Conservation (phyloP, 1,284 basidiomycete species). For the Boletus semigastroideus region DNA sequence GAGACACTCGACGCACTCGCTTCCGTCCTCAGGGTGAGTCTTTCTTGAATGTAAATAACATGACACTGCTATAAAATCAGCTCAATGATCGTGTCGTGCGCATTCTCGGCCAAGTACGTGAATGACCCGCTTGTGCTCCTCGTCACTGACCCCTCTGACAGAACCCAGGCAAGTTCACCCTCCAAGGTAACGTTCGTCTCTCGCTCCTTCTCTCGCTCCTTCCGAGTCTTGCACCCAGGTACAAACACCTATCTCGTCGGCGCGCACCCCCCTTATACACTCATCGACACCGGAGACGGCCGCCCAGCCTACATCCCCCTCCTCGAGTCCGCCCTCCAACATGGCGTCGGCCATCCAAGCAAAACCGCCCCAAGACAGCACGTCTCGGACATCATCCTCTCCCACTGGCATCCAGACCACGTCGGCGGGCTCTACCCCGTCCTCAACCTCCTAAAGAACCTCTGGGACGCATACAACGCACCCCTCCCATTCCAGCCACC, state of each 20-base stretch:
- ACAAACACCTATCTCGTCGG: constrained; percentile 94
- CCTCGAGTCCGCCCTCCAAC: constrained; percentile 58
- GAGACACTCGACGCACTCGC: constrained; percentile 48
- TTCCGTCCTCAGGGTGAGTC: constrained; percentile 51
- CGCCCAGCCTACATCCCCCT: constrained; percentile 65
- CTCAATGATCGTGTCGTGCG: constrained; percentile 63
- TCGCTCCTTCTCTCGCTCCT: neutral
- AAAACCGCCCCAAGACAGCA: constrained; percentile 41
- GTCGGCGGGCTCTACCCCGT: constrained; percentile 75
- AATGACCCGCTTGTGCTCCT: too few species aligned
- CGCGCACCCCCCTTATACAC: constrained; percentile 64
- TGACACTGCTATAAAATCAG: constrained; percentile 44
- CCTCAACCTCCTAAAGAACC: constrained; percentile 59
- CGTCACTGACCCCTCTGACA: too few species aligned
- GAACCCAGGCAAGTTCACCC: constrained; percentile 90
- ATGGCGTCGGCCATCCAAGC: constrained; percentile 23
- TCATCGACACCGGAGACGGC: constrained; percentile 90
- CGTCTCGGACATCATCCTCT: constrained; percentile 85
- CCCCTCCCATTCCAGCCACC: constrained; percentile 55
- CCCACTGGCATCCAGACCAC: constrained; percentile 92
- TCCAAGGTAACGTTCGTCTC: constrained; percentile 61
- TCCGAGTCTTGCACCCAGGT: constrained; percentile 37
- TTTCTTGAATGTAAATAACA: neutral
- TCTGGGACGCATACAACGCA: constrained; percentile 53
- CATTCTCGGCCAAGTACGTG: constrained; percentile 68